Evolutionary conservation across 345 rosid genomes (phyloP).

Genomic region (Alliaria petiolata): DNA sequence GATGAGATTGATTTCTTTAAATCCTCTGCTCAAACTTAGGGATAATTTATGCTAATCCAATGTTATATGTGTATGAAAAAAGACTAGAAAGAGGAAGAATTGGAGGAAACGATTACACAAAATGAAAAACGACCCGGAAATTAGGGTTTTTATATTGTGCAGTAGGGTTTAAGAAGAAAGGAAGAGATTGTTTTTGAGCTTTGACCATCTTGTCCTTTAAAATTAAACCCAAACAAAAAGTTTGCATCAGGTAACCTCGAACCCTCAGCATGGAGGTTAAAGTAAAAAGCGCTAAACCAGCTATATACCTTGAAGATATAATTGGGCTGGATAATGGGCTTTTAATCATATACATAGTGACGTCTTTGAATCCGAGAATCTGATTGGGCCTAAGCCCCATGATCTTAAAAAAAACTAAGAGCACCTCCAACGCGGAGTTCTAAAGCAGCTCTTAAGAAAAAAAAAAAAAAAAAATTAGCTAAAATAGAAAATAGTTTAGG

Average conservation of each 20-base stretch:
- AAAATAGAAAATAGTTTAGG: no score
- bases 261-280: background rate
- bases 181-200: background rate
- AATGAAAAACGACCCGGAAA: background rate
- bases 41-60: background rate
- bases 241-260: background rate
- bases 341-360: background rate
- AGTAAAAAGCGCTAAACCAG: no score
- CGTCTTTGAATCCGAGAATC: background rate
- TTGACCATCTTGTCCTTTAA: background rate
- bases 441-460: no score
- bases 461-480: no score
- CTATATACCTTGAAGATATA: background rate
- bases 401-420: no score
- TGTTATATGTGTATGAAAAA: background rate
- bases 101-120: background rate
- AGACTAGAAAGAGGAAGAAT: background rate
- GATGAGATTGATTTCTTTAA: background rate
- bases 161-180: constrained; percentile 24
- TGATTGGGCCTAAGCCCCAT: background rate
- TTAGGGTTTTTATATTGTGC: constrained; percentile 18
- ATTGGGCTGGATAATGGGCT: background rate
- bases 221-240: background rate
- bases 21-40: background rate
- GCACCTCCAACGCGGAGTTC: no score